Base-by-base conservation (phyloP, 148 eudicot species). In the Heliamphora exappendiculata region DNA sequence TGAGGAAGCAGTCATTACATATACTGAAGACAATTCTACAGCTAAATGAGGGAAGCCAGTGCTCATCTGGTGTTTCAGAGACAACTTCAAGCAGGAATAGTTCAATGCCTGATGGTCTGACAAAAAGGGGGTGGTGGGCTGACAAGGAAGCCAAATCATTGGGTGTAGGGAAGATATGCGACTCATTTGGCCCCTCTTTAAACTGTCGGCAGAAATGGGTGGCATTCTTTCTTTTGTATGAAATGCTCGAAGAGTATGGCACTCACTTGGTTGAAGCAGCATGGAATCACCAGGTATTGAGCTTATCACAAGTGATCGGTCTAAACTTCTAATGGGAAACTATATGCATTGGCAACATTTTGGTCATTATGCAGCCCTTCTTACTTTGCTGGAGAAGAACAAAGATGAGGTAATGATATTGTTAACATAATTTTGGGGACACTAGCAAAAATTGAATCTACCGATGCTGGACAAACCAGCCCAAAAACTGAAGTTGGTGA, bases 241-340 rank as follows among this genome's bases (percentile, higher is more conserved):
- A 96, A 85, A 96, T 96, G 97, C 99, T 96, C 72, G 99, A 96
- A 84, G 99, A 96, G 84, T 96, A 88, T 88, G 99, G 99, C 70
- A 93, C 97, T 78, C 99, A 96, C 85, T 90, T 96, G 87, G 97
- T 96, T 82, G 98, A 93, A 88, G 99, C 99, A 66, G 99, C 99
- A 77, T 96, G 99, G 99, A 90, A 80, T 84, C 94, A 91, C 84
- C 98, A 96, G 98, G 99, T 93, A 76, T 62, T 37, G 53, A 36
- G 20, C 41, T 73, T 31, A 64, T 63, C 37, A 45, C 11, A 31
- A 66, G 34, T 63, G 51, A 36, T 55, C 37, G 39, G 29, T 29
- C 67, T 29, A 19, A 28, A 78, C 28, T 71, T 67, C 37, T 57
- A 44, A 16, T 28, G 5, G 24, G 41, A 41, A 3, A 20, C 7